Base-by-base conservation (phyloP, 768 basidiomycete species). In the Macrolepiota dolichaula region DNA sequence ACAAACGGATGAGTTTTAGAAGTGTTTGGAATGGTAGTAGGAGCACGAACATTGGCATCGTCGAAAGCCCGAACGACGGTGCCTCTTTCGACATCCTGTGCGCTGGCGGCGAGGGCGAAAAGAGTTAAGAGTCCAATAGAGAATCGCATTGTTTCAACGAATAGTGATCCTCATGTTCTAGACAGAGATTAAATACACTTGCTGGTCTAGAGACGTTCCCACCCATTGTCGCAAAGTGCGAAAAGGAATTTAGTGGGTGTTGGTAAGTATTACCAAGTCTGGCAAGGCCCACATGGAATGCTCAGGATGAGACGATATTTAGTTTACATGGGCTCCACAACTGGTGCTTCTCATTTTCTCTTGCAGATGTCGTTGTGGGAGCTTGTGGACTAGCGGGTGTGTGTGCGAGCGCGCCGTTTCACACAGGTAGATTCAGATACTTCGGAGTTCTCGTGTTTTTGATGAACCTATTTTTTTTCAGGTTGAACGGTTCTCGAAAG, bases 31-130 rank as follows among this genome's bases (percentile, higher is more conserved):
- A 50, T 37, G 6, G 44, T 2, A 22, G 7, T 46, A 37, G 29
- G 27, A 13, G 13, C 4, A 67, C 67, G 36, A 25, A 73, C 76
- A 53, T 72, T 63, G 19, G 72, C 71, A 38, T 64, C 57, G 17
- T 71, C 61, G 46, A 77, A 77, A 0, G 72, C 71, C 42, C 53
- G 49, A 61, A 69, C 70, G 11, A 77, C 74, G 6, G 57, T 62
- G 3, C 29, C 51, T 37, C 74, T 47, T 51, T 66, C 74, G 13
- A 69, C 71, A 53, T 74, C 73, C 57, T 74, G 73, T 37, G 69
- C 68, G 50, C 52, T 37, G 19, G 53, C 53, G 22, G 62, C 64
- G 19, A 71, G 54, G 17, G 61, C 56, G 19, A 62, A 40, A 11
- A 59, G n/a, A 10, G 47, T 35, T n/a, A 59, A 49, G 36, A 54